Conservation (phyloP, 1,284 basidiomycete species). For the Moniliophthora roreri region DNA sequence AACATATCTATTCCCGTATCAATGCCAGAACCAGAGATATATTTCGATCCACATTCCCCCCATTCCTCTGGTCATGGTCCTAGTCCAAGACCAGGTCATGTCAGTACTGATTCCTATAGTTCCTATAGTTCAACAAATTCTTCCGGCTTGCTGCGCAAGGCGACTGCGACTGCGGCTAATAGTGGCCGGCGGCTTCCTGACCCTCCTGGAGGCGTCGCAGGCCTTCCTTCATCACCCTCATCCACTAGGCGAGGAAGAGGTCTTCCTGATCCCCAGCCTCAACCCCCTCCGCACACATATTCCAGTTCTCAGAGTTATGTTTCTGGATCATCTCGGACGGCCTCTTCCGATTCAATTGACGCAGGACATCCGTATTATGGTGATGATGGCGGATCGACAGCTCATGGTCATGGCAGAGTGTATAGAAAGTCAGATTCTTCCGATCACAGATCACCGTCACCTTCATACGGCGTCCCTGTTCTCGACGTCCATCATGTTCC, state of each 20-base stretch:
- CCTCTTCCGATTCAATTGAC: neutral
- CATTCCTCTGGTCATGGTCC: neutral
- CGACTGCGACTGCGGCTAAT: neutral
- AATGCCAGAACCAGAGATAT: conserved; percentile 14
- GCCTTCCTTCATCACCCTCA: neutral
- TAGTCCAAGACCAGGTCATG: conserved; percentile 3
- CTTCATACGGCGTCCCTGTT: neutral
- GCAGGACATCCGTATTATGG: neutral
- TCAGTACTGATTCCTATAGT: conserved; percentile 6
- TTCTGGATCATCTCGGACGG: conserved; percentile 1
- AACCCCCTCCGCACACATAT: neutral
- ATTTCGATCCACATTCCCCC: conserved; percentile 5
- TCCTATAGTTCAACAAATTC: conserved; percentile 5
- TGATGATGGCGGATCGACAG: conserved; percentile 2
- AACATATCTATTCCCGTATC: neutral
- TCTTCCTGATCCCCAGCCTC: neutral
- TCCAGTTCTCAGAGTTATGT: neutral
- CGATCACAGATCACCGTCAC: neutral
- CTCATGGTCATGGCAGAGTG: conserved; percentile 1
- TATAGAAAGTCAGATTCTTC: neutral
- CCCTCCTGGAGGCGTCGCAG: neutral
- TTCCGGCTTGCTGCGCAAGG: conserved; percentile 6
- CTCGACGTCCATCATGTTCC: neutral
- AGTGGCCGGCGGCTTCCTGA: neutral
- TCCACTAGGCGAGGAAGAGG: neutral